Base-by-base conservation (phyloP, 2,329 filamentous ascomycete species). In the Colletotrichum godetiae region DNA sequence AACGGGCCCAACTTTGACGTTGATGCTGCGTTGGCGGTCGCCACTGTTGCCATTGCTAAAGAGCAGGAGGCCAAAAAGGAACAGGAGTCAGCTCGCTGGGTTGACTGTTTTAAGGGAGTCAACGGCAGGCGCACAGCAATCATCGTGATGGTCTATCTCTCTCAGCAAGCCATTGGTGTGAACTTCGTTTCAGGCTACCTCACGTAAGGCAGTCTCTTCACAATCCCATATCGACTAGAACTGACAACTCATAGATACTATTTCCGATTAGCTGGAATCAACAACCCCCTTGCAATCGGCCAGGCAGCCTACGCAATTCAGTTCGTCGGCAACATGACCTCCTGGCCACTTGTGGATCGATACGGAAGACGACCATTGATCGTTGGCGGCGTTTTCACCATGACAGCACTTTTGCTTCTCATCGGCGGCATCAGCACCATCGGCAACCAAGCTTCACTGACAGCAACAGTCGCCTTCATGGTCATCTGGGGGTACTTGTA, bases 341-440 rank as follows among this genome's bases (percentile, higher is more conserved):
- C 79, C 0, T 81, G 79, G 79, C 76, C 76, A 4, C 74, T 81
- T 5, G 76, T 81, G 29, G 80, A 80, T 61, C 75, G 78, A 33
- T 71, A 80, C 24, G 80, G 80, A 53, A 72, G 80, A 33, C 78
- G 79, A 0, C 77, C 78, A 3, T 67, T 81, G 72, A 78, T 81
- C 19, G 77, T 81, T 1, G 75, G 77, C 4, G 79, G 80, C 10
- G 77, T 74, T 8, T 76, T 77, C 37, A 70, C 73, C 24, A 80
- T 81, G 78, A 79, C 78, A 6, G 70, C 60, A 10, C 75, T 78
- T 7, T 75, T 81, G 13, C 76, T 80, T 4, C 74, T 80, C 13
- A 79, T 81, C 15, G 80, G 80, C 10, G 78, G 79, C 22, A 77
- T 80, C 55, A 80, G 78, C 62, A 81, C 78, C 13, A 78, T 79